These are phyloP conservation scores for Syzygium malaccense DNA, from an alignment of 441 rosid genomes.

Conservation along the genomic window DNA sequence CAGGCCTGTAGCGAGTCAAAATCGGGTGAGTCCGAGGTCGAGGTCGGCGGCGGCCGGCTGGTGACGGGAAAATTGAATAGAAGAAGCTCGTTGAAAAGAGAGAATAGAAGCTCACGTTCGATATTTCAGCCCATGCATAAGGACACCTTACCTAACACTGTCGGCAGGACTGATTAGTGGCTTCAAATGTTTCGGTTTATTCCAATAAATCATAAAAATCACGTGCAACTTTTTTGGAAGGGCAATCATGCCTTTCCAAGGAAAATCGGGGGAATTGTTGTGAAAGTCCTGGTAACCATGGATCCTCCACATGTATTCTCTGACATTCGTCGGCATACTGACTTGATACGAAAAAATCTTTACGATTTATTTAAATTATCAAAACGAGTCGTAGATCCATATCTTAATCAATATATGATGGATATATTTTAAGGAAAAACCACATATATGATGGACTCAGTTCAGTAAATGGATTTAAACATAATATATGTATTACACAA, in stretches of 20 bases:
- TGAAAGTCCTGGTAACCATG: background rate
- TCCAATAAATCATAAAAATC: background rate
- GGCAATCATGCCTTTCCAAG: background rate
- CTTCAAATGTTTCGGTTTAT: background rate
- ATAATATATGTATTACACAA: no score
- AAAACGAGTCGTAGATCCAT: no score
- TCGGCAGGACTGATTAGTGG: background rate
- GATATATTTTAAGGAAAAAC: no score
- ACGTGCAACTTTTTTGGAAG: background rate
- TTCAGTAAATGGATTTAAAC: no score
- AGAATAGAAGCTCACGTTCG: background rate
- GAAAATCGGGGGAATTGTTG: background rate
- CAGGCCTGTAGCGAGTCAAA: rapidly evolving
- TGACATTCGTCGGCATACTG: background rate
- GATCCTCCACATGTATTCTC: background rate
- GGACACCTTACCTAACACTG: background rate
- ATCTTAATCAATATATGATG: no score
- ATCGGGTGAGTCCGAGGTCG: background rate
- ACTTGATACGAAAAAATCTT: background rate
- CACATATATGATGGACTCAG: no score
- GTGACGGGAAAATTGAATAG: background rate
- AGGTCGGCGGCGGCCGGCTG: background rate
- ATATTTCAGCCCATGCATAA: background rate
- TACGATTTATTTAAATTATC: no score
- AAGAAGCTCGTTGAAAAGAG: background rate